Conservation (phyloP, 345 rosid genomes). For the Murraya koenigii region DNA sequence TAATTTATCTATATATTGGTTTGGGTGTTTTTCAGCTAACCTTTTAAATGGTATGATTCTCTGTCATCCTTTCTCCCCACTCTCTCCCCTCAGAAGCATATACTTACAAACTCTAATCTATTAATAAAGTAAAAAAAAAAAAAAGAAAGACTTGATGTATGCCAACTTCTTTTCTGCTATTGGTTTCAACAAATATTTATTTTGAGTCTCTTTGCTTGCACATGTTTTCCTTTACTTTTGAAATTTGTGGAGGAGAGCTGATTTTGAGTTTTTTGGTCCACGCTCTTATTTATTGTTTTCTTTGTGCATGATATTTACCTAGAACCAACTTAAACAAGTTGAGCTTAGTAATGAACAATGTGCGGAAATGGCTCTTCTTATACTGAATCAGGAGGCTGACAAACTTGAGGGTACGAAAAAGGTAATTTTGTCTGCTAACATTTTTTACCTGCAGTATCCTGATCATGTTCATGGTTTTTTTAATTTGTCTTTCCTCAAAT, state of each 20-base stretch:
- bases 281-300: conserved; percentile 19
- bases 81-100: neutral
- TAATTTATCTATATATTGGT: neutral
- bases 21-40: neutral
- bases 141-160: neutral
- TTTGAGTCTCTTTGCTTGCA: neutral
- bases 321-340: conserved; percentile 61
- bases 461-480: neutral
- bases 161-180: neutral
- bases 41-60: neutral
- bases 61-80: neutral
- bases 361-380: conserved; percentile 72
- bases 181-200: neutral
- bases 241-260: neutral
- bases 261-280: conserved; percentile 11
- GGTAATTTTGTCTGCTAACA: conserved; percentile 46
- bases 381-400: conserved; percentile 59
- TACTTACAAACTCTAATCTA: neutral
- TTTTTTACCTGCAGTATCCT: conserved; percentile 10
- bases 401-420: conserved; percentile 55
- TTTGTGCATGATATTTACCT: conserved; percentile 41
- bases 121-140: no score
- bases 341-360: conserved; percentile 42
- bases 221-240: neutral
- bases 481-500: conserved; percentile 15